Evolutionary conservation across 176 grass and related monocot genomes (phyloP).

Genomic region (Echinochloa phyllopogon): DNA sequence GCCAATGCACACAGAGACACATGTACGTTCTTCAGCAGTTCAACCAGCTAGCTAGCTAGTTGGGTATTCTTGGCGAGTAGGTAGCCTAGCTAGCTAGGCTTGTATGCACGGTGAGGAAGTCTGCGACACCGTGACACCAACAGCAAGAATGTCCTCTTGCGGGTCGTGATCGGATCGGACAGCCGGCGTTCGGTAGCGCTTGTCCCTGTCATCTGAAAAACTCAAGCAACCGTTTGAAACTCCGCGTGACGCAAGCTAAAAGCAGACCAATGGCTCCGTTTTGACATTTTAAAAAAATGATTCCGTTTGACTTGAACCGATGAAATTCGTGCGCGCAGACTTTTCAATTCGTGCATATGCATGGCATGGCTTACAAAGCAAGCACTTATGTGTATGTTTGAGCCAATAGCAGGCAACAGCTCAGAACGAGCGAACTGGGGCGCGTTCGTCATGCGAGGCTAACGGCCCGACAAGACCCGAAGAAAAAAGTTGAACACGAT

Average conservation of each 20-base stretch:
- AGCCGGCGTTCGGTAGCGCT: background rate
- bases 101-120: conserved; percentile 15
- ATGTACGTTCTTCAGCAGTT: background rate
- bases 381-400: background rate
- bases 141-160: conserved; percentile 18
- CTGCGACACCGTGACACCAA: conserved; percentile 23
- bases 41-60: background rate
- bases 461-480: background rate
- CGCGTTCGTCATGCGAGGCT: background rate
- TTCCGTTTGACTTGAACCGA: background rate
- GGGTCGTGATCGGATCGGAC: background rate
- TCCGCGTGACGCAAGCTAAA: conserved; percentile 18
- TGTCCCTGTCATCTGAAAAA: background rate
- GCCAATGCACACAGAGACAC: background rate
- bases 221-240: conserved; percentile 1
- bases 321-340: background rate
- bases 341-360: background rate
- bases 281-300: background rate
- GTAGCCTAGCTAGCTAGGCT: no score
- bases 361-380: conserved; percentile 2
- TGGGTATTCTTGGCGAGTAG: background rate
- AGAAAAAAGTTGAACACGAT: background rate
- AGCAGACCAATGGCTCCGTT: background rate
- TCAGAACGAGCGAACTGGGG: background rate
- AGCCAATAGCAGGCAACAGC: background rate